A percentile compares a stretch with the other conserved stretches of the same genome.
Conservation (phyloP, 2,329 filamentous ascomycete species). For the Venturia asperata region DNA sequence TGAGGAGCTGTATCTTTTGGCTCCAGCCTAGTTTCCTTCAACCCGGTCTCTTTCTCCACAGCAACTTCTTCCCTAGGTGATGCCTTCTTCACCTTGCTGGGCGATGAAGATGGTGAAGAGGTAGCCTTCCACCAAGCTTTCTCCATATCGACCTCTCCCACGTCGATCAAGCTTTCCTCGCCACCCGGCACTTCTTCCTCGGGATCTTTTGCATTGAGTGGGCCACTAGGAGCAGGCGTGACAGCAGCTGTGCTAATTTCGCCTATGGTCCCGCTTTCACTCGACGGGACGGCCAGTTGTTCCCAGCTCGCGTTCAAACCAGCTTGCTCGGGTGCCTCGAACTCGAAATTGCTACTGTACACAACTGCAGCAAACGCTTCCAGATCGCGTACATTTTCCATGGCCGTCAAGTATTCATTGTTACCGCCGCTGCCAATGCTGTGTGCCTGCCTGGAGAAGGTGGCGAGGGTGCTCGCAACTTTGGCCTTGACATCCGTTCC, state of each 20-base stretch:
- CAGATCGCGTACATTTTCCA: conserved; percentile 69
- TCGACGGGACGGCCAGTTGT: background rate
- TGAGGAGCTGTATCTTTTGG: background rate
- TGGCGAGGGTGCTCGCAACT: conserved; percentile 81
- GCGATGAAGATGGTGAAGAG: background rate
- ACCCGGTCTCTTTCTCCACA: background rate
- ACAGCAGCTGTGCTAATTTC: background rate
- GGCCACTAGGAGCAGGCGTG: conserved; percentile 10
- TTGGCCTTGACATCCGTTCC: conserved; percentile 51
- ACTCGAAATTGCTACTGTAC: conserved; percentile 72
- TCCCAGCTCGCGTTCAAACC: background rate
- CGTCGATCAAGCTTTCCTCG: conserved; percentile 11
- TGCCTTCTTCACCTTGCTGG: conserved; percentile 1
- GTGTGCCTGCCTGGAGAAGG: conserved; percentile 86
- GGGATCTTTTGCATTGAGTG: conserved; percentile 9
- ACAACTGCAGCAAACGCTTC: conserved; percentile 82
- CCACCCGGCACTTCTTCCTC: conserved; percentile 14
- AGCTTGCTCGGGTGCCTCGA: conserved; percentile 32
- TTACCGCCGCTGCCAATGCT: conserved; percentile 60
- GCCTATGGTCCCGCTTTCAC: background rate
- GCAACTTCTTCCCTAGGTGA: background rate
- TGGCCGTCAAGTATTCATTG: conserved; percentile 51
- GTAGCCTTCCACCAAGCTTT: conserved; percentile 18
- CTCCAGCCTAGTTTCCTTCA: background rate
- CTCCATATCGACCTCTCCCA: conserved; percentile 16